phyloP scores from a whole-genome alignment of 73 alveolate genomes.

The Uronychia setigera region DNA sequence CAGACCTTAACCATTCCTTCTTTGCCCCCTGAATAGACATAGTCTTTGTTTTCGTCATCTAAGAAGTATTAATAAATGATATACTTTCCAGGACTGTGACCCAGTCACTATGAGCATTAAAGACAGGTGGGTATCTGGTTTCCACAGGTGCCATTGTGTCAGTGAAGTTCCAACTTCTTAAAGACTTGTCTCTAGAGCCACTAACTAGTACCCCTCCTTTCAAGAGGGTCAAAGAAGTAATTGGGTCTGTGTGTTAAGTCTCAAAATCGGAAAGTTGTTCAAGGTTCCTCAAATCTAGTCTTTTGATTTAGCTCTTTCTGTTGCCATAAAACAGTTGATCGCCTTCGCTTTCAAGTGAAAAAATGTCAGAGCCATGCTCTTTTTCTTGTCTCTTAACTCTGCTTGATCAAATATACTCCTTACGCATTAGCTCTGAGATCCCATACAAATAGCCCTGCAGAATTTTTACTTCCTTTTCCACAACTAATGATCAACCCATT shows the following conservation, averaged over 20 bases:
- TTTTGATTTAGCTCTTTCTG: conserved; percentile 54
- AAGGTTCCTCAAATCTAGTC: conserved; percentile 30
- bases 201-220: conserved; percentile 41
- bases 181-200: conserved; percentile 67
- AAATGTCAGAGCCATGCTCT: conserved; percentile 64
- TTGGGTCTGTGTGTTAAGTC: conserved; percentile 67
- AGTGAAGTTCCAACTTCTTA: conserved; percentile 44
- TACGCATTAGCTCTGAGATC: conserved; percentile 53
- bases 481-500: too few species aligned
- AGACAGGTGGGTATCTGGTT: background rate
- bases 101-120: conserved; percentile 57
- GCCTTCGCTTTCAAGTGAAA: conserved; percentile 32
- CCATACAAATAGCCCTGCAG: conserved; percentile 65
- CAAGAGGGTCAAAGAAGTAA: conserved; percentile 50
- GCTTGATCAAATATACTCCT: background rate
- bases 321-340: conserved; percentile 51
- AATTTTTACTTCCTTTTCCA: conserved; percentile 50
- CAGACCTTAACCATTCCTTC: conserved; percentile 77
- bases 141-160: background rate
- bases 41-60: conserved; percentile 28
- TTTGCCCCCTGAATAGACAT: conserved; percentile 58
- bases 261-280: conserved; percentile 46
- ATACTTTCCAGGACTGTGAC: conserved; percentile 29
- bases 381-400: conserved; percentile 27
- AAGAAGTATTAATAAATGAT: background rate